Evolutionary conservation across 2,329 filamentous ascomycete genomes (phyloP).

Genomic region (Tolypocladium tundrense): DNA sequence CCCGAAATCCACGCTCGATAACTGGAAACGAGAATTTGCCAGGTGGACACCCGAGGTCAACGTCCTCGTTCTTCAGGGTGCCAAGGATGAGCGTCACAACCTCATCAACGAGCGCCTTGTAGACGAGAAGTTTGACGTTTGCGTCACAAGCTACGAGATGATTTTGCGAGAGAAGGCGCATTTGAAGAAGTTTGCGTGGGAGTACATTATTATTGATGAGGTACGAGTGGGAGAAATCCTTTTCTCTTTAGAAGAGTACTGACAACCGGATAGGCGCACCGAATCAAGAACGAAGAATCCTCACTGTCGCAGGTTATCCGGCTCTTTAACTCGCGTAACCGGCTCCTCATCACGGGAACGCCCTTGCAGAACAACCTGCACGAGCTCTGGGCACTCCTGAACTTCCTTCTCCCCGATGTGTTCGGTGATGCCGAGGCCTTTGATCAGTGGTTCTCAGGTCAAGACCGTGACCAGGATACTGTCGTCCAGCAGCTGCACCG

Average conservation of each 20-base stretch:
- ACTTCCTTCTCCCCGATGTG: slow-evolving; percentile 95
- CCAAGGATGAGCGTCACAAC: slow-evolving; percentile 81
- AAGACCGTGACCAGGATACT: slow-evolving; percentile 83
- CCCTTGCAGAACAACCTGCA: slow-evolving; percentile 97
- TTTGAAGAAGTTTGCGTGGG: slow-evolving; percentile 96
- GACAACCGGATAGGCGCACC: slow-evolving; percentile 50
- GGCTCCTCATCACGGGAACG: slow-evolving; percentile 90
- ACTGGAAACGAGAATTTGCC: slow-evolving; percentile 92
- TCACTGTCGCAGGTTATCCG: slow-evolving; percentile 94
- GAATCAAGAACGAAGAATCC: slow-evolving; percentile 99
- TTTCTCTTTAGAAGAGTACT: slow-evolving; percentile 1
- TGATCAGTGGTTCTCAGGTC: slow-evolving; percentile 93
- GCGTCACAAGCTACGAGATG: slow-evolving; percentile 99
- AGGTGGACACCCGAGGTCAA: slow-evolving; percentile 95
- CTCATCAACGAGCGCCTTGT: slow-evolving; percentile 88
- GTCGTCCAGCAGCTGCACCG: slow-evolving; percentile 94
- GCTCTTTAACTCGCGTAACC: slow-evolving; percentile 89
- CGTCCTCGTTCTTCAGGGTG: slow-evolving; percentile 85
- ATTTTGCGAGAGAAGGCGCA: slow-evolving; percentile 90
- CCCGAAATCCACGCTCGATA: slow-evolving; percentile 94
- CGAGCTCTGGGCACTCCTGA: slow-evolving; percentile 93
- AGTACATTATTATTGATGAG: slow-evolving; percentile 99
- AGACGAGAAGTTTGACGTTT: slow-evolving; percentile 93
- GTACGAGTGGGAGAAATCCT: slow-evolving; percentile 9
- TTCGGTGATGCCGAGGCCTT: slow-evolving; percentile 96